A percentile compares a stretch with the other conserved stretches of the same genome.
These are phyloP conservation scores for Bryopsis sp. DNA, from an alignment of 139 green algal species.

Conservation along the genomic window DNA sequence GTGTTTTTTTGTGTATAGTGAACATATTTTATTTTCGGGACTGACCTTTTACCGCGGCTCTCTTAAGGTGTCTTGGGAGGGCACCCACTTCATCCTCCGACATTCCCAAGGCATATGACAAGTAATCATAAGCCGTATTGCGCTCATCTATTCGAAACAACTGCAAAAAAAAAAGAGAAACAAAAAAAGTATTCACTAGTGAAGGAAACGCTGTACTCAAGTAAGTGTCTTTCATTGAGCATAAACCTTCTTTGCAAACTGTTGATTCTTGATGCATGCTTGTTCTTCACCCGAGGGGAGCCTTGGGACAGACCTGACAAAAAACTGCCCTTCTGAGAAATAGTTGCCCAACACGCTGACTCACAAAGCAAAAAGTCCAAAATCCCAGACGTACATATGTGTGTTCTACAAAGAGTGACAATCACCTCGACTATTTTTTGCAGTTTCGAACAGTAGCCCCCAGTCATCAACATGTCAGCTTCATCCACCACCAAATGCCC, in stretches of 20 bases:
- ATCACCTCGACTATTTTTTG: constrained; percentile 51
- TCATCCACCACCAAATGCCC: constrained; percentile 85
- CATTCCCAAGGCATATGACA: neutral
- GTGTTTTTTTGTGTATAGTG: neutral
- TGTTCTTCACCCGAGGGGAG: too few relatives aligned
- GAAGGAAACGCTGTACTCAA: neutral
- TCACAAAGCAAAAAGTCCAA: neutral
- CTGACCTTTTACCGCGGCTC: neutral
- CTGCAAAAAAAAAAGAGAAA: constrained; percentile 1
- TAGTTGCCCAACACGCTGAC: neutral
- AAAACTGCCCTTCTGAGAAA: too few relatives aligned
- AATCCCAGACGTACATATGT: neutral
- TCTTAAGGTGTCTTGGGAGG: constrained; percentile 1
- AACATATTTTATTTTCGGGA: neutral
- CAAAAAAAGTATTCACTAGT: neutral
- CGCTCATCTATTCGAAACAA: neutral
- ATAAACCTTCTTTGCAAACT: neutral
- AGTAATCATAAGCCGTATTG: neutral
- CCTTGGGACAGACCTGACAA: too few relatives aligned
- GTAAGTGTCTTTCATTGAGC: neutral
- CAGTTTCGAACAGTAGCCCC: constrained; percentile 52
- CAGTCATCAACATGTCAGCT: constrained; percentile 82
- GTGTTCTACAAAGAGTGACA: neutral
- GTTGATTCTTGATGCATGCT: neutral
- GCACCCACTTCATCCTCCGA: neutral